Percentiles rank a stretch among this genome's conserved stretches.
phyloP scores from a whole-genome alignment of 352 stramenopile species.

The Discostella stelligera region DNA sequence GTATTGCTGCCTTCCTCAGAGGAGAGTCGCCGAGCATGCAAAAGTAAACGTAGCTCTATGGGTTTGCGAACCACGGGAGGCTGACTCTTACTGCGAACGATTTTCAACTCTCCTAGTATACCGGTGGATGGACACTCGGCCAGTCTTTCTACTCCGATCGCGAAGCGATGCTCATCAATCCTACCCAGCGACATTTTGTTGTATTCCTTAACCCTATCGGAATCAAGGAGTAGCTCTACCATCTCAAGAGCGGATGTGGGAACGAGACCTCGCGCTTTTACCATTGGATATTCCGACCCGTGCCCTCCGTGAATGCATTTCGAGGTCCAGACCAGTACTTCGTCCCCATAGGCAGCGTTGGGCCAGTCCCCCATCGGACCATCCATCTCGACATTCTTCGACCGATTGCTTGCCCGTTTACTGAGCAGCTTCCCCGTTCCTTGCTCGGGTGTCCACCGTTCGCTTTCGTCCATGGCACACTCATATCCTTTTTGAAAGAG shows the following conservation, averaged over 20 bases:
- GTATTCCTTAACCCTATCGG: slow-evolving; percentile 37
- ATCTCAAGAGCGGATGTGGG: slow-evolving; percentile 36
- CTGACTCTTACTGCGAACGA: slow-evolving; percentile 56
- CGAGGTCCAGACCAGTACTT: slow-evolving; percentile 50
- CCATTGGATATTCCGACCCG: slow-evolving; percentile 53
- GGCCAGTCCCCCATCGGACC: slow-evolving; percentile 39
- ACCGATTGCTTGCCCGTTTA: slow-evolving; percentile 20
- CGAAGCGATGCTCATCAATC: slow-evolving; percentile 42
- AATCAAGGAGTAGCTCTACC: slow-evolving; percentile 47
- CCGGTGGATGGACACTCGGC: slow-evolving; percentile 32
- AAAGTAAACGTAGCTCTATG: slow-evolving; percentile 57
- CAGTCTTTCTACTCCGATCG: slow-evolving; percentile 30
- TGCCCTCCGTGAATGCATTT: slow-evolving; percentile 38
- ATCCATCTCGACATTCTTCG: slow-evolving; percentile 11
- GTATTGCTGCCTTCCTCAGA: slow-evolving; percentile 26
- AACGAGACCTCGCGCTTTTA: slow-evolving; percentile 46
- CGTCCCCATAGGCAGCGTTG: slow-evolving; percentile 39
- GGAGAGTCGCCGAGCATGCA: slow-evolving; percentile 51
- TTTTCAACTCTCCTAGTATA: slow-evolving; percentile 60
- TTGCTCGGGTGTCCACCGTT: slow-evolving; percentile 51
- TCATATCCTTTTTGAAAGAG: slow-evolving; percentile 52
- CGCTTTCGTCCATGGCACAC: slow-evolving; percentile 57
- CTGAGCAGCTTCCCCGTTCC: slow-evolving; percentile 51
- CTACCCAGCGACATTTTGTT: slow-evolving; percentile 58
- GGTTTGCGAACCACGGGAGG: slow-evolving; percentile 53